Evolutionary conservation across 805 yeast species (phyloP).

Genomic region (Candida sithepensis): DNA sequence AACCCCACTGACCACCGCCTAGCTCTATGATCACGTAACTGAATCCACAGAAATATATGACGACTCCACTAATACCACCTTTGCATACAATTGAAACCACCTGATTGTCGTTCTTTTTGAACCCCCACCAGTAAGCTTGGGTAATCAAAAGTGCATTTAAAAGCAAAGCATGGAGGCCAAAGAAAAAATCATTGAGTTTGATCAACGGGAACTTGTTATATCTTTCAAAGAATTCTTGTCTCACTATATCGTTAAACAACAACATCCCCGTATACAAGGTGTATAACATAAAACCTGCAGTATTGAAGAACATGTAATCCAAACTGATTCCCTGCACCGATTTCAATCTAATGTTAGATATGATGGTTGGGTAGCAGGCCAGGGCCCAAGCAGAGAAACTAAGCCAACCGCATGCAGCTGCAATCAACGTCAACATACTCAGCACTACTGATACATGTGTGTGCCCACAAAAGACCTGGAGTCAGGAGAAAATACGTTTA

Average conservation of each 20-base stretch:
- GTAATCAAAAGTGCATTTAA: constrained; percentile 26
- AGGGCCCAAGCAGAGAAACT: constrained; percentile 31
- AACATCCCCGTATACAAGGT: constrained; percentile 27
- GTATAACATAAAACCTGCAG: constrained; percentile 31
- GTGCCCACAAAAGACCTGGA: no score
- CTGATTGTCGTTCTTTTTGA: constrained; percentile 32
- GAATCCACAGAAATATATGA: constrained; percentile 9
- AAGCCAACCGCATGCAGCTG: constrained; percentile 28
- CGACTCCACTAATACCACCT: constrained; percentile 14
- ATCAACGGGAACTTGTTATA: constrained; percentile 29
- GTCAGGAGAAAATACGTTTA: no score
- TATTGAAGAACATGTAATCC: constrained; percentile 33
- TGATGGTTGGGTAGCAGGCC: constrained; percentile 31
- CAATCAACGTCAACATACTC: constrained; percentile 9
- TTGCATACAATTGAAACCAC: constrained; percentile 21
- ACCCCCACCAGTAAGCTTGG: constrained; percentile 33
- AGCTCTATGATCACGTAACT: constrained; percentile 14
- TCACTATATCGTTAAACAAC: constrained; percentile 19
- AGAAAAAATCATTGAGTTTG: constrained; percentile 30
- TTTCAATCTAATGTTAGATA: constrained; percentile 28
- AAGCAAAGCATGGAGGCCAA: constrained; percentile 28
- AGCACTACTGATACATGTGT: no score
- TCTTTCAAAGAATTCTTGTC: constrained; percentile 27
- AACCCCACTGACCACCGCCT: constrained; percentile 13
- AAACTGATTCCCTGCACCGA: constrained; percentile 34